These are phyloP conservation scores for Lentinus polychrous DNA, from an alignment of 1,284 basidiomycete species.

Conservation along the genomic window DNA sequence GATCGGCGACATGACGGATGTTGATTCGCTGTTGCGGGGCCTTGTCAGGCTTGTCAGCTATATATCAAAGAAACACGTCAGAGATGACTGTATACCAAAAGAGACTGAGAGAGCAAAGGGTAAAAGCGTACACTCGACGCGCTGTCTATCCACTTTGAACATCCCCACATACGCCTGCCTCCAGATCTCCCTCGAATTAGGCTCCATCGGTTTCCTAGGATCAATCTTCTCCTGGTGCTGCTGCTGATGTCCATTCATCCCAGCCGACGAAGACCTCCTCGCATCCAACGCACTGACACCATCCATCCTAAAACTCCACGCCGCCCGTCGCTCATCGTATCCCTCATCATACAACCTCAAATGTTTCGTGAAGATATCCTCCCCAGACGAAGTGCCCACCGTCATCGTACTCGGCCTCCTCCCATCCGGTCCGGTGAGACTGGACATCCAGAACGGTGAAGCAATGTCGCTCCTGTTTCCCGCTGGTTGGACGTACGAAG, in stretches of 20 bases:
- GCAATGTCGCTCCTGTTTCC: slow-evolving; percentile 7
- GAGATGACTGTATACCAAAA: slow-evolving; percentile 4
- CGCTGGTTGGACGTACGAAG: slow-evolving; percentile 28
- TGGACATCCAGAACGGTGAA: slow-evolving; percentile 16
- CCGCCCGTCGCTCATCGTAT: slow-evolving; percentile 36
- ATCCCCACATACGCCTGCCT: slow-evolving; percentile 55
- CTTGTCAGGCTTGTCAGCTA: slow-evolving; percentile 45
- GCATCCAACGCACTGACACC: slow-evolving; percentile 41
- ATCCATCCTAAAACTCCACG: slow-evolving; percentile 63
- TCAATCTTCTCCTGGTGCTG: slow-evolving; percentile 15
- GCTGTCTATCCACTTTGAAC: slow-evolving; percentile 52
- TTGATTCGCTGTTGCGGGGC: slow-evolving; percentile 61
- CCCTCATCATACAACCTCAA: slow-evolving; percentile 41
- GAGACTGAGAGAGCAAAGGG: slow-evolving; percentile 4
- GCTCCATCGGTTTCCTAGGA: slow-evolving; percentile 28
- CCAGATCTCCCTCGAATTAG: slow-evolving; percentile 61
- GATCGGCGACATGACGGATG: slow-evolving; percentile 48
- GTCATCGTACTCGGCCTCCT: slow-evolving; percentile 46
- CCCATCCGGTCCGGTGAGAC: slow-evolving; percentile 15
- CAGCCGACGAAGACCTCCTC: slow-evolving; percentile 14
- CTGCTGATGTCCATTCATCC: slow-evolving; percentile 7
- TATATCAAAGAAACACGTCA: slow-evolving; percentile 4
- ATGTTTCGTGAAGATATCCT: slow-evolving; percentile 54
- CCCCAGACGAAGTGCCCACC: slow-evolving; percentile 33
- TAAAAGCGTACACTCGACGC: slow-evolving; percentile 37